A percentile compares a stretch with the other conserved stretches of the same genome.
These are phyloP conservation scores for Sclerospora graminicola DNA, from an alignment of 352 stramenopile species.

Conservation along the genomic window DNA sequence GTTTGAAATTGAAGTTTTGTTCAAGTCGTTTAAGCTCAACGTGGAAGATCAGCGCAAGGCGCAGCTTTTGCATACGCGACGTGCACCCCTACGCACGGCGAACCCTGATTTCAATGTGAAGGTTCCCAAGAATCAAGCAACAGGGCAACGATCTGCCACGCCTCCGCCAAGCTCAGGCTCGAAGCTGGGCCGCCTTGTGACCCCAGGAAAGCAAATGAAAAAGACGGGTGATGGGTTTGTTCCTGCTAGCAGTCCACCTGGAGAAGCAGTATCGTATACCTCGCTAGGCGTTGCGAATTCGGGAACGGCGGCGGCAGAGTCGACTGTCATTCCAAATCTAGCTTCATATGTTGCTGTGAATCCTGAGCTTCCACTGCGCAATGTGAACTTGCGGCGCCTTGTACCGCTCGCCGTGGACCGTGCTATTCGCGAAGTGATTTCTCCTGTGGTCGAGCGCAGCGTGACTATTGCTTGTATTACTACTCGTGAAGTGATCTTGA, in stretches of 20 bases:
- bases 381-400: conserved; percentile 90
- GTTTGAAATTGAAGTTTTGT: conserved; percentile 99
- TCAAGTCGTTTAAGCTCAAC: conserved; percentile 97
- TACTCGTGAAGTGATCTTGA: conserved; percentile 95
- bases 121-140: conserved; percentile 41
- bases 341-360: conserved; percentile 97
- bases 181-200: conserved; percentile 45
- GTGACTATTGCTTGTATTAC: conserved; percentile 99
- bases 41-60: conserved; percentile 93
- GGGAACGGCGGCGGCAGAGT: conserved; percentile 48
- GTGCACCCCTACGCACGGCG: conserved; percentile 87
- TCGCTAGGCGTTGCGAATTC: conserved; percentile 19
- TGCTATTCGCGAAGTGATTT: conserved; percentile 98
- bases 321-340: conserved; percentile 97
- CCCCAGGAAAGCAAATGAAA: conserved; percentile 47
- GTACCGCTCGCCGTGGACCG: conserved; percentile 95
- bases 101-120: conserved; percentile 99
- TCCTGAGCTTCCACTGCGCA: conserved; percentile 89
- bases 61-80: conserved; percentile 84
- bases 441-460: conserved; percentile 96
- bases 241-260: conserved; percentile 43
- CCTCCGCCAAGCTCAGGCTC: conserved; percentile 36
- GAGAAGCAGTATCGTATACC: conserved; percentile 21
- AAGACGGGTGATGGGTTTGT: conserved; percentile 38
- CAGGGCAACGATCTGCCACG: conserved; percentile 37